Evolutionary conservation across 2,329 filamentous ascomycete species (phyloP).

Genomic region (Fusarium cicatricum): DNA sequence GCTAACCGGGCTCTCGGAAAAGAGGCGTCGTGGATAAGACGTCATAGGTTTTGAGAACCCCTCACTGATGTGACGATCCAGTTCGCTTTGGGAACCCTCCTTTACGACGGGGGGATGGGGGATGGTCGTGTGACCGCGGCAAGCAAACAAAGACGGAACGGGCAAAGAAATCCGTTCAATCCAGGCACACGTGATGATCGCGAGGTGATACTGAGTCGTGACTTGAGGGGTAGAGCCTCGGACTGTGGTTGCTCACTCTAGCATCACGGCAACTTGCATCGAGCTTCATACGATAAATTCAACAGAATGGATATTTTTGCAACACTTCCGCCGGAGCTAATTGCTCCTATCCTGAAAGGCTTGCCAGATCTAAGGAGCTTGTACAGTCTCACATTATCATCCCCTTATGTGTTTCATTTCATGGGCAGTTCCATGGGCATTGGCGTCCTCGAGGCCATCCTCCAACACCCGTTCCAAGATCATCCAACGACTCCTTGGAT

Average conservation of each 20-base stretch:
- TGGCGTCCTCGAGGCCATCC: constrained; percentile 12
- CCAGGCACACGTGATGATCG: constrained; percentile 11
- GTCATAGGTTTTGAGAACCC: constrained; percentile 9
- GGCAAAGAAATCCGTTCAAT: background rate
- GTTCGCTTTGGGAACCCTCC: constrained; percentile 12
- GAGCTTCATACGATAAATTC: background rate
- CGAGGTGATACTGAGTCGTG: constrained; percentile 6
- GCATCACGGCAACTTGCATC: background rate
- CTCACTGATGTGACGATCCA: constrained; percentile 11
- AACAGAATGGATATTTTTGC: constrained; percentile 20
- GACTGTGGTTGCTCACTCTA: background rate
- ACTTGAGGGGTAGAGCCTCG: constrained; percentile 11
- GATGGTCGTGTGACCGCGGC: background rate
- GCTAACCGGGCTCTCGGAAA: too few species aligned
- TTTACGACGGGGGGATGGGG: background rate
- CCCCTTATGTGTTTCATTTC: constrained; percentile 15
- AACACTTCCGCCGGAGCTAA: constrained; percentile 14
- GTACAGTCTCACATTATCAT: constrained; percentile 4
- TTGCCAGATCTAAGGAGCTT: constrained; percentile 14
- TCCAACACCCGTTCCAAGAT: constrained; percentile 5
- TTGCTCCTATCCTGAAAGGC: constrained; percentile 7
- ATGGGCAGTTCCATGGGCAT: constrained; percentile 9
- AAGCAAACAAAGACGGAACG: constrained; percentile 1
- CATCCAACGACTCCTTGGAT: constrained; percentile 17
- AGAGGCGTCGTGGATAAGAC: background rate